These are phyloP conservation scores for Phytopythium boreale DNA, from an alignment of 352 stramenopile genomes.

Conservation along the genomic window DNA sequence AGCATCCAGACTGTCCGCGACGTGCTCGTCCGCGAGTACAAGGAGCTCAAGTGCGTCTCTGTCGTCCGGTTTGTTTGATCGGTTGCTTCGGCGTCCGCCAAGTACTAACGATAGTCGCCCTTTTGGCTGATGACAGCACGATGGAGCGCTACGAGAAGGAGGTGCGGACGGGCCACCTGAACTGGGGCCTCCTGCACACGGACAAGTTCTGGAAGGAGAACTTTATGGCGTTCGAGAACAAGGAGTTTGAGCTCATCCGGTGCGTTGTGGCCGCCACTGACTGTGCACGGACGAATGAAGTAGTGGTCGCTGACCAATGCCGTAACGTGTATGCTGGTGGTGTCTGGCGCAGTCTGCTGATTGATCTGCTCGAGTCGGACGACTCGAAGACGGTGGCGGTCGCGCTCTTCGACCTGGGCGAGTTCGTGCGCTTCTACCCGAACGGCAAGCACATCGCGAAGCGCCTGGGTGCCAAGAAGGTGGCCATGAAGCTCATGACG, in stretches of 20 bases:
- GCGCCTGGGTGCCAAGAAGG: constrained; percentile 94
- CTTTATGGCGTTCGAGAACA: constrained; percentile 95
- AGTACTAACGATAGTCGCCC: not conserved
- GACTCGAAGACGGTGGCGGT: constrained; percentile 94
- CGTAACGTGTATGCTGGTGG: not conserved
- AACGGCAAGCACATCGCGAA: constrained; percentile 96
- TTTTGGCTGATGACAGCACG: constrained; percentile 48
- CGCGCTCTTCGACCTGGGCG: constrained; percentile 96
- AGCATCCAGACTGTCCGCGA: constrained; percentile 74
- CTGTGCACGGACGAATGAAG: not conserved
- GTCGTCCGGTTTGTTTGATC: not conserved
- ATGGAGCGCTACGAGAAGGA: constrained; percentile 97
- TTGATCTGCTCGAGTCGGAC: constrained; percentile 90
- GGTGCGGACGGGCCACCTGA: constrained; percentile 91
- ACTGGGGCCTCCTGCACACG: constrained; percentile 96
- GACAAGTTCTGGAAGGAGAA: constrained; percentile 99
- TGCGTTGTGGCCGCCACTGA: constrained; percentile 19
- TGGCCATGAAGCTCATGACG: constrained; percentile 97
- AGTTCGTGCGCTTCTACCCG: constrained; percentile 98
- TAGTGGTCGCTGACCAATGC: not conserved
- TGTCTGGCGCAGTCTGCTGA: constrained; percentile 76
- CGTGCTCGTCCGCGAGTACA: constrained; percentile 84
- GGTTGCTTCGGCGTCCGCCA: not conserved
- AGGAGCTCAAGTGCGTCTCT: constrained; percentile 78
- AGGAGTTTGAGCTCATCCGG: constrained; percentile 94